A percentile compares a stretch with the other conserved stretches of the same genome.
phyloP scores from a whole-genome alignment of 2,329 filamentous ascomycete species.

The Byssothecium circinans region DNA sequence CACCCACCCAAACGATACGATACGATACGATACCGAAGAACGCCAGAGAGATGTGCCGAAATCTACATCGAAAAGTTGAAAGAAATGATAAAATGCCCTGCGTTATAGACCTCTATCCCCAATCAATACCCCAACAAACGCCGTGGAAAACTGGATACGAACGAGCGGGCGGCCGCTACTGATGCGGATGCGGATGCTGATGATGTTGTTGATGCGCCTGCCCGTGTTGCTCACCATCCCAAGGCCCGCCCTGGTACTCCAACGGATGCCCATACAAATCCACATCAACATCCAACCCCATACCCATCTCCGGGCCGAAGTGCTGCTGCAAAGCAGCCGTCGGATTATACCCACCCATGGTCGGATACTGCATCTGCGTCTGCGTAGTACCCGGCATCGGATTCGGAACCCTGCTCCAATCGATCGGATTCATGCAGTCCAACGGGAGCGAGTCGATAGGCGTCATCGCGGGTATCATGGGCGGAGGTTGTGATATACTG shows the following conservation, averaged over 20 bases:
- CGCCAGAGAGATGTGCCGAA: too few species aligned
- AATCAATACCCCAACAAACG: too few species aligned
- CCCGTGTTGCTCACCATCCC: constrained; percentile 3
- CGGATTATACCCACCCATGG: background rate
- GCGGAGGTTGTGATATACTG: constrained; percentile 4
- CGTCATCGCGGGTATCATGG: constrained; percentile 16
- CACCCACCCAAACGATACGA: too few species aligned
- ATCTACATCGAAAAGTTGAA: too few species aligned
- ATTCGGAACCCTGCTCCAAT: constrained; percentile 2
- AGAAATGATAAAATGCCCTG: too few species aligned
- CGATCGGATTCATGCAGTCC: background rate
- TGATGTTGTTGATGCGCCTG: constrained; percentile 1
- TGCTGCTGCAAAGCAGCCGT: background rate
- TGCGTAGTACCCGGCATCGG: background rate
- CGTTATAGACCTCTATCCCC: too few species aligned
- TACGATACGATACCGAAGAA: too few species aligned
- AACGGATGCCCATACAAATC: constrained; percentile 6
- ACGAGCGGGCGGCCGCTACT: too few species aligned
- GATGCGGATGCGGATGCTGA: too few species aligned
- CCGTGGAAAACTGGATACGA: too few species aligned
- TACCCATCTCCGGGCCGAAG: background rate
- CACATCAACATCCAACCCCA: background rate
- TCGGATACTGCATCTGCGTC: constrained; percentile 4
- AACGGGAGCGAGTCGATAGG: constrained; percentile 13
- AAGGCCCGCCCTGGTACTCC: constrained; percentile 6